Percentiles rank a stretch among this genome's conserved stretches.
Conservation (phyloP, 2,329 filamentous ascomycete genomes). For the Stagonosporopsis tanaceti region DNA sequence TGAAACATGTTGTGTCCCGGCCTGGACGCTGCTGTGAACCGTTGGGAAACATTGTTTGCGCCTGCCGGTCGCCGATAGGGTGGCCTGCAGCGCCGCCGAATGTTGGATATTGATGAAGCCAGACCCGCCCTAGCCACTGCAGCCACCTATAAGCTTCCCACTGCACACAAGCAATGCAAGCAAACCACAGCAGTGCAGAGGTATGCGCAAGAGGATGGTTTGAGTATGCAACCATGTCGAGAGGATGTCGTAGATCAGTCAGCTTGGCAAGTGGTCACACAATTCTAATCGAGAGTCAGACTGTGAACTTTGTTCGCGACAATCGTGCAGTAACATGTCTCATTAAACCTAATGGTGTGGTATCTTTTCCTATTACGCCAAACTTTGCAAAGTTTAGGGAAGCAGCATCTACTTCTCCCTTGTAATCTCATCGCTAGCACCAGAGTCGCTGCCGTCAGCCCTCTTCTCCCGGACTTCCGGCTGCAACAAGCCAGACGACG, state of each 20-base stretch:
- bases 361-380: slow-evolving; percentile 16
- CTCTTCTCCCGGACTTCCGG: slow-evolving; percentile 26
- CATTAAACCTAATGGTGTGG: slow-evolving; percentile 17
- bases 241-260: background rate
- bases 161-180: background rate
- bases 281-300: background rate
- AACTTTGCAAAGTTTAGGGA: slow-evolving; percentile 1
- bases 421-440: slow-evolving; percentile 17
- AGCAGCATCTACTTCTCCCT: slow-evolving; percentile 10
- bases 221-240: background rate
- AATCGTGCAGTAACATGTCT: background rate
- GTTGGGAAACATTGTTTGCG: slow-evolving; percentile 22
- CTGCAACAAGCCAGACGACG: slow-evolving; percentile 18
- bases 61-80: slow-evolving; percentile 5
- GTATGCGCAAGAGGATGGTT: background rate
- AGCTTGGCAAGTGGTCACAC: background rate
- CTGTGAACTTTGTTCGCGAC: background rate
- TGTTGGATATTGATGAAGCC: slow-evolving; percentile 14
- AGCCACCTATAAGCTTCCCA: background rate
- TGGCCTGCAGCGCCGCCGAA: slow-evolving; percentile 7
- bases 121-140: background rate
- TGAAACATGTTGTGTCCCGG: slow-evolving; percentile 16
- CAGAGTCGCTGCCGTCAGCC: slow-evolving; percentile 20
- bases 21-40: slow-evolving; percentile 19
- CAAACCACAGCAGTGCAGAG: background rate